A percentile compares a stretch with the other conserved stretches of the same genome.
Evolutionary conservation across 441 rosid genomes (phyloP).

Genomic region (Populus tomentosa): DNA sequence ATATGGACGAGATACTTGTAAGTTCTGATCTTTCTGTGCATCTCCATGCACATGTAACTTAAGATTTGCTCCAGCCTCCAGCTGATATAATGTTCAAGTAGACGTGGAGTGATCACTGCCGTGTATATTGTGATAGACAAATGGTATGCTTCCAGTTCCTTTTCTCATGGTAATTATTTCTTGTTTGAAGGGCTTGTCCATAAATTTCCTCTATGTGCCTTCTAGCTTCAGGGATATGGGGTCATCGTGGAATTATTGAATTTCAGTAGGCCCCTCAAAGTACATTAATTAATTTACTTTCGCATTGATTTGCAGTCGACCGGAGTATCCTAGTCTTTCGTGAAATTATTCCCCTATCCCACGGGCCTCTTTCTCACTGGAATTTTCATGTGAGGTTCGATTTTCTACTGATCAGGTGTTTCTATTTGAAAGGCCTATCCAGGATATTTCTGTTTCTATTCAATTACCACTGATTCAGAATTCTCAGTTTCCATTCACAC

Average conservation of each 20-base stretch:
- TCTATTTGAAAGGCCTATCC: not conserved
- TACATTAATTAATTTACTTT: not conserved
- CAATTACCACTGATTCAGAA: not conserved
- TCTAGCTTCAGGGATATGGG: not conserved
- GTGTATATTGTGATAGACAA: not conserved
- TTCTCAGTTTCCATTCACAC: not conserved
- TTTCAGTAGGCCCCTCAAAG: conserved; percentile 9
- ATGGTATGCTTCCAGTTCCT: not conserved
- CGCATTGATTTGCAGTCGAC: not conserved
- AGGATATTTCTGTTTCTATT: not conserved
- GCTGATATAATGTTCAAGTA: not conserved
- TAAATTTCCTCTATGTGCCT: not conserved
- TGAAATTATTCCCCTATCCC: not conserved
- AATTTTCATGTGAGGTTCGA: not conserved
- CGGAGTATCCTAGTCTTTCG: not conserved
- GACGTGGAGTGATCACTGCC: not conserved
- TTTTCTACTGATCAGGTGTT: not conserved
- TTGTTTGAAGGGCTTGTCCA: not conserved
- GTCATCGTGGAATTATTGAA: conserved; percentile 5
- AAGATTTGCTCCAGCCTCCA: not conserved
- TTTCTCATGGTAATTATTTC: not conserved
- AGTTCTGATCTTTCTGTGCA: not conserved
- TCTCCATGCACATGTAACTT: not conserved
- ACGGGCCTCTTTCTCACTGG: too few relatives aligned
- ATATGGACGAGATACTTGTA: not conserved